Evolutionary conservation across 768 basidiomycete genomes (phyloP).

Genomic region (Cystobasidium tubakii): DNA sequence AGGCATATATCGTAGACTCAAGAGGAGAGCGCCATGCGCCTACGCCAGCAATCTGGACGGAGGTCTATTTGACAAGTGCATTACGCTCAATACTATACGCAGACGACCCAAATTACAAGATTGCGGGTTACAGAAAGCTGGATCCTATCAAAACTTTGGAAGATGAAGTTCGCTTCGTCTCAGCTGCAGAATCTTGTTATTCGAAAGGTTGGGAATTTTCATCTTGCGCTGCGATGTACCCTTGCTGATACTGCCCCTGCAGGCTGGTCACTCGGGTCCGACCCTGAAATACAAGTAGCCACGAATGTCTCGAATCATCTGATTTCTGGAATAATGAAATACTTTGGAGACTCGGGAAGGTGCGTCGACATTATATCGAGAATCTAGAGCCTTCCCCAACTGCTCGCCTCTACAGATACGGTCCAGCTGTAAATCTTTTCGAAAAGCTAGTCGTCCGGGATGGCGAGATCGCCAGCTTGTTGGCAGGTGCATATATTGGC

Average conservation of each 20-base stretch:
- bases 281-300: conserved; percentile 97
- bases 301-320: conserved; percentile 94
- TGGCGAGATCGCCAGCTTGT: conserved; percentile 77
- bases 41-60: conserved; percentile 80
- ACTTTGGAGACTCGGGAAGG: conserved; percentile 86
- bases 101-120: conserved; percentile 81
- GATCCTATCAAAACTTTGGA: conserved; percentile 88
- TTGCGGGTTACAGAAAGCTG: conserved; percentile 90
- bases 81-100: conserved; percentile 89
- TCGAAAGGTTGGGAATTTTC: conserved; percentile 60
- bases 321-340: conserved; percentile 88
- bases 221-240: neutral
- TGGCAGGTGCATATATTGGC: conserved; percentile 86
- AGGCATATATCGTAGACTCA: conserved; percentile 85
- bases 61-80: conserved; percentile 89
- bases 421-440: conserved; percentile 84
- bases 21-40: conserved; percentile 77
- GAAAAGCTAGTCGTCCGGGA: conserved; percentile 80
- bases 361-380: conserved; percentile 19
- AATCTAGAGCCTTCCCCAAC: neutral
- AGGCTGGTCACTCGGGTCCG: conserved; percentile 99
- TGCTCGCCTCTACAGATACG: conserved; percentile 51
- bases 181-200: conserved; percentile 82
- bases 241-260: neutral
- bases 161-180: conserved; percentile 80